These are phyloP conservation scores for Salix exigua DNA, from an alignment of 345 rosid genomes.

Conservation along the genomic window DNA sequence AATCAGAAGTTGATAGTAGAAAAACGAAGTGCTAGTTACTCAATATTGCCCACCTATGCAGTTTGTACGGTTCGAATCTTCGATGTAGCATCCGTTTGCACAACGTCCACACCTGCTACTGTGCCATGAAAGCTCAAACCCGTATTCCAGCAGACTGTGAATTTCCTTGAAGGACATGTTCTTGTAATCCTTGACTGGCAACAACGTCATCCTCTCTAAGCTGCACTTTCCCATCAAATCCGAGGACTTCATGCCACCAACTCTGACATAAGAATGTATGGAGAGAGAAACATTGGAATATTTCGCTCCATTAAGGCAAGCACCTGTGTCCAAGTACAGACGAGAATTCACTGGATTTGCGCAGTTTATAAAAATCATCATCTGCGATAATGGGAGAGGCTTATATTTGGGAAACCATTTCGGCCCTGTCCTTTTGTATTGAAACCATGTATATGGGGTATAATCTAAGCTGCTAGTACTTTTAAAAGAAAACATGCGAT, in stretches of 20 bases:
- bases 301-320: not conserved
- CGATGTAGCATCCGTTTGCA: no score
- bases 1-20: not conserved
- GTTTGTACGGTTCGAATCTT: not conserved
- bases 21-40: not conserved
- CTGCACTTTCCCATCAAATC: not conserved
- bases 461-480: not conserved
- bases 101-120: no score
- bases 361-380: not conserved
- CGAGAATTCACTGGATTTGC: not conserved
- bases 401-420: no score
- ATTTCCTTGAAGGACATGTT: not conserved
- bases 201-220: not conserved
- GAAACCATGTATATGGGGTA: not conserved
- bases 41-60: not conserved
- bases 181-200: not conserved
- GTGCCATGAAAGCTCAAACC: conserved; percentile 7
- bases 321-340: not conserved
- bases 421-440: not conserved
- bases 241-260: not conserved
- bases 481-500: no score
- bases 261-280: not conserved
- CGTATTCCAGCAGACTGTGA: not conserved
- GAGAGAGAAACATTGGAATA: no score
- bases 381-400: not conserved